These are phyloP conservation scores for Arachis hypogaea DNA, from an alignment of 306 rosid genomes.

Conservation along the genomic window DNA sequence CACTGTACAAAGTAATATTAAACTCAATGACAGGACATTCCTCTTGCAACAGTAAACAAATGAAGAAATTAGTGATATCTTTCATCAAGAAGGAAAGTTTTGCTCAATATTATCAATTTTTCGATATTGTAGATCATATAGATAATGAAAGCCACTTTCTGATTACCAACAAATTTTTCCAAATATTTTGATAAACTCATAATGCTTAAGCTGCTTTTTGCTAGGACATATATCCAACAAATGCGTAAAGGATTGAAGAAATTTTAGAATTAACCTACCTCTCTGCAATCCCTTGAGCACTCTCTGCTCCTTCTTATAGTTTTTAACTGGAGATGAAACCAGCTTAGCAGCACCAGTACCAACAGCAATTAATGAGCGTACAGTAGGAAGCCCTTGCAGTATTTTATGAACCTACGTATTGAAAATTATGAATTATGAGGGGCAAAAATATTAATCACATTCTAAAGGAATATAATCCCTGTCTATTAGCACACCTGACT, in stretches of 20 bases:
- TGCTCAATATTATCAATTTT: not conserved
- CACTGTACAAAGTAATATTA: not conserved
- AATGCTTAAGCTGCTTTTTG: slow-evolving; percentile 31
- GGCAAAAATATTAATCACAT: slow-evolving; percentile 31
- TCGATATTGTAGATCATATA: slow-evolving; percentile 7
- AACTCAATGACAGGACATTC: slow-evolving; percentile 6
- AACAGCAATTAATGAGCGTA: slow-evolving; percentile 81
- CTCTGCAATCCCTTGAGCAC: slow-evolving; percentile 97
- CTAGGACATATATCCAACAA: not conserved
- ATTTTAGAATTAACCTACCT: slow-evolving; percentile 56
- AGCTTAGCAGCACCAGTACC: slow-evolving; percentile 87
- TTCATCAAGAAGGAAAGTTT: slow-evolving; percentile 3
- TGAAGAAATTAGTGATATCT: slow-evolving; percentile 9
- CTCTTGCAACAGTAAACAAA: slow-evolving; percentile 14
- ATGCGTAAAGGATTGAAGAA: slow-evolving; percentile 24
- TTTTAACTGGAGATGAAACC: slow-evolving; percentile 90
- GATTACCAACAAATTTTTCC: slow-evolving; percentile 23
- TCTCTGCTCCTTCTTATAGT: slow-evolving; percentile 87
- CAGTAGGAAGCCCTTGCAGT: slow-evolving; percentile 82
- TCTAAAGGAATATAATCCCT: slow-evolving; percentile 32
- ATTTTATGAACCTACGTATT: slow-evolving; percentile 72
- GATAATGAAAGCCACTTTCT: slow-evolving; percentile 10
- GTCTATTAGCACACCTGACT: slow-evolving; percentile 67
- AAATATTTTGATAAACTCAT: slow-evolving; percentile 20
- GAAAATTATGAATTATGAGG: slow-evolving; percentile 38